These are phyloP conservation scores for Camillea tinctor DNA, from an alignment of 2,329 filamentous ascomycete genomes.

Conservation along the genomic window DNA sequence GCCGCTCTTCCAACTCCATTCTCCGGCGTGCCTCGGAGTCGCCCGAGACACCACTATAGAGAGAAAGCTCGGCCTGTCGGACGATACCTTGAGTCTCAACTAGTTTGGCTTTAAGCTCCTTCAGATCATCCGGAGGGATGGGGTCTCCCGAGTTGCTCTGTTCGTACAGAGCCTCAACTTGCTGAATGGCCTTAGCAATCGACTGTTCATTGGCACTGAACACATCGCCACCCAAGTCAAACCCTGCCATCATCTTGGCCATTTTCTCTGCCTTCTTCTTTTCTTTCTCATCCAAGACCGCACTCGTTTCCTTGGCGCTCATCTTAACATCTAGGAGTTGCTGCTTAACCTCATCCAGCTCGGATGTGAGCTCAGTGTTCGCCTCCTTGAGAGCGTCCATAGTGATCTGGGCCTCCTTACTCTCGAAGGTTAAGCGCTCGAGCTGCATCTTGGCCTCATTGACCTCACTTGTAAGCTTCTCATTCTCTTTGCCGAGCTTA, in stretches of 20 bases:
- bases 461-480: conserved; percentile 78
- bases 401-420: conserved; percentile 94
- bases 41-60: conserved; percentile 67
- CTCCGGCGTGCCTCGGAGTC: conserved; percentile 66
- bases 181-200: conserved; percentile 79
- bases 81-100: conserved; percentile 90
- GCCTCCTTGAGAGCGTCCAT: conserved; percentile 98
- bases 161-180: conserved; percentile 76
- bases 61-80: conserved; percentile 84
- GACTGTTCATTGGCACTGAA: conserved; percentile 91
- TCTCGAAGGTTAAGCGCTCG: conserved; percentile 91
- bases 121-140: conserved; percentile 78
- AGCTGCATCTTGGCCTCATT: conserved; percentile 97
- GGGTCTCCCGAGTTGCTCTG: conserved; percentile 74
- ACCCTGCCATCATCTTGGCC: conserved; percentile 99
- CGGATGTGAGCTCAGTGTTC: conserved; percentile 85
- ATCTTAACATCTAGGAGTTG: conserved; percentile 95
- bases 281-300: conserved; percentile 93
- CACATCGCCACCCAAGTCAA: conserved; percentile 87
- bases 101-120: conserved; percentile 73
- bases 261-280: conserved; percentile 98
- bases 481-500: conserved; percentile 85
- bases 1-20: conserved; percentile 72
- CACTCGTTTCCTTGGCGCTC: conserved; percentile 89
- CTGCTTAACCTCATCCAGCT: conserved; percentile 94